phyloP scores from a whole-genome alignment of 352 stramenopile genomes.

The Elongisporangium undulatum region DNA sequence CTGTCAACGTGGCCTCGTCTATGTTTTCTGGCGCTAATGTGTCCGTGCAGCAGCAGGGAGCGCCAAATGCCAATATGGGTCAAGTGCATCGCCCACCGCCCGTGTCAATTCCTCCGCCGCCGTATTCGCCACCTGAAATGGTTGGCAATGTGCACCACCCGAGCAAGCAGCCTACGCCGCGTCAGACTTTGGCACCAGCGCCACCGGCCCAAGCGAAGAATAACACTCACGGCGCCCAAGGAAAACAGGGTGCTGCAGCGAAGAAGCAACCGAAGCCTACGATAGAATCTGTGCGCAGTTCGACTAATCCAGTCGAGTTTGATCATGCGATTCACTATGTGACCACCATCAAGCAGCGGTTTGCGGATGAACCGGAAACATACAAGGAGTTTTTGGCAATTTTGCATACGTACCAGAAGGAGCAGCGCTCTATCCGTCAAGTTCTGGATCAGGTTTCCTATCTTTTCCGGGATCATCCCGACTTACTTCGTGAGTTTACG shows the following conservation, averaged over 20 bases:
- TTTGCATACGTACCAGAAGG: conserved; percentile 99
- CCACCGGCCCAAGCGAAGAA: conserved; percentile 24
- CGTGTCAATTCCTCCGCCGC: conserved; percentile 62
- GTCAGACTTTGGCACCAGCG: conserved; percentile 33
- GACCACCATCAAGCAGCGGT: conserved; percentile 98
- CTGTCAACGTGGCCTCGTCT: conserved; percentile 6
- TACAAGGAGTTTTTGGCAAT: conserved; percentile 99
- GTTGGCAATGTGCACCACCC: conserved; percentile 16
- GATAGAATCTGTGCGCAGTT: conserved; percentile 21
- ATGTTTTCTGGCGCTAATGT: conserved; percentile 22
- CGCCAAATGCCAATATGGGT: conserved; percentile 27
- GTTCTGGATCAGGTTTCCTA: conserved; percentile 97
- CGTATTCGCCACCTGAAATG: conserved; percentile 56
- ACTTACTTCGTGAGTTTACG: conserved; percentile 99
- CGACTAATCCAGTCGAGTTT: conserved; percentile 95
- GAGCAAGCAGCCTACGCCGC: conserved; percentile 37
- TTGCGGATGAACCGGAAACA: conserved; percentile 95
- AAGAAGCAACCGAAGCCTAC: conserved; percentile 47
- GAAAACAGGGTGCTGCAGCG: conserved; percentile 13
- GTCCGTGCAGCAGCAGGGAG: conserved; percentile 16
- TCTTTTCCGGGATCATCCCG: conserved; percentile 98
- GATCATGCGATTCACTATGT: conserved; percentile 99
- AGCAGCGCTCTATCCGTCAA: conserved; percentile 98
- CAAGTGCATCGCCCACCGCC: conserved; percentile 51
- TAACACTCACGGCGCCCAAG: conserved; percentile 15